phyloP scores from a whole-genome alignment of 2,329 filamentous ascomycete species.

The Amauroascus verrucosus region DNA sequence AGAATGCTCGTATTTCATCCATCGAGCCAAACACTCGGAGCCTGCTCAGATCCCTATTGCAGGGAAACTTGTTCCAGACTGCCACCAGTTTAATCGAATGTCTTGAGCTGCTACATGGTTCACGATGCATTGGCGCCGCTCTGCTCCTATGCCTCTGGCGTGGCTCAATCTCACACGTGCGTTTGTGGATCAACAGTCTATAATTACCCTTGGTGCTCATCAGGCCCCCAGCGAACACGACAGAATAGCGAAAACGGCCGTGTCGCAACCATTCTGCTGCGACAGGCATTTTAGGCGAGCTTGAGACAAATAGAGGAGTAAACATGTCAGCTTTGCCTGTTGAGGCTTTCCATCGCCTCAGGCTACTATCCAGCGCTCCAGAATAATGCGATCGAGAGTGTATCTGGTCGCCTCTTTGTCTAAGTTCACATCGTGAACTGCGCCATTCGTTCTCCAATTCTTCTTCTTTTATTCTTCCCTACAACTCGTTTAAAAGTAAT shows the following conservation, averaged over 20 bases:
- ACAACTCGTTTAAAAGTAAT: background rate
- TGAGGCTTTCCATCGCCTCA: background rate
- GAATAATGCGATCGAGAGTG: background rate
- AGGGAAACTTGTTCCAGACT: background rate
- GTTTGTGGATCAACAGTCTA: conserved; percentile 2
- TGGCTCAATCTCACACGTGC: background rate
- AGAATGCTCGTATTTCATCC: background rate
- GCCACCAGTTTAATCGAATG: background rate
- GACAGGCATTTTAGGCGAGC: conserved; percentile 7
- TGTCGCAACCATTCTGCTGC: background rate
- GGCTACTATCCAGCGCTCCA: background rate
- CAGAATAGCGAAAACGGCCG: background rate
- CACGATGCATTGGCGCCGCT: background rate
- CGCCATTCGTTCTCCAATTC: background rate
- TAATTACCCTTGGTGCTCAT: conserved; percentile 7
- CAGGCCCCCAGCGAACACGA: conserved; percentile 6
- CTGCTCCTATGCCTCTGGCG: background rate
- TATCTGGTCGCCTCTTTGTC: background rate
- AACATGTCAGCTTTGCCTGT: background rate
- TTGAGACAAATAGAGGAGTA: background rate
- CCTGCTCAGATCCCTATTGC: background rate
- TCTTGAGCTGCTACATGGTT: conserved; percentile 2
- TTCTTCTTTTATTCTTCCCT: background rate
- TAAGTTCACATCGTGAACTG: background rate
- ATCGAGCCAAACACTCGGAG: conserved; percentile 1